Percentiles rank a stretch among this genome's conserved stretches.
Evolutionary conservation across 768 basidiomycete genomes (phyloP).

Genomic region (Rhizopogon salebrosus): DNA sequence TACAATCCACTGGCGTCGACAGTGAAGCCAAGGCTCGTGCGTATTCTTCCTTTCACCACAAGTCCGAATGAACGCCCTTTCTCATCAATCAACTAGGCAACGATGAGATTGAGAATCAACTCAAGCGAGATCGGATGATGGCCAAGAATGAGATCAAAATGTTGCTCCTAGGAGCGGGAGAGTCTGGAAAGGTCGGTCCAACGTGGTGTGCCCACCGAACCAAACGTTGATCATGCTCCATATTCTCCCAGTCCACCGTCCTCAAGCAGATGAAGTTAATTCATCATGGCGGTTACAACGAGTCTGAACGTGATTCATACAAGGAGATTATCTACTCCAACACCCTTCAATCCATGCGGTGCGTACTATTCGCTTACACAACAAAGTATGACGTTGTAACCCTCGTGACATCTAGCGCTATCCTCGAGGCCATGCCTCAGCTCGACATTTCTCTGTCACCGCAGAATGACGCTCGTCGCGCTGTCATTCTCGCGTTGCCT

Average conservation of each 20-base stretch:
- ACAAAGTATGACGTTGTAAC: not conserved
- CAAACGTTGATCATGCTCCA: not conserved
- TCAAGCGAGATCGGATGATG: constrained; percentile 83
- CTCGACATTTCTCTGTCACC: constrained; percentile 56
- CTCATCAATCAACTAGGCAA: constrained; percentile 48
- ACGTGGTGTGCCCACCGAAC: not conserved
- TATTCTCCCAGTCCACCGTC: constrained; percentile 64
- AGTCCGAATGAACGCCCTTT: not conserved
- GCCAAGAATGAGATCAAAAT: constrained; percentile 96
- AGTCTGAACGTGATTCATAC: constrained; percentile 86
- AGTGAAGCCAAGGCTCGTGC: constrained; percentile 80
- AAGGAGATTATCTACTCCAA: constrained; percentile 95
- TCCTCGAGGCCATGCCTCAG: constrained; percentile 88
- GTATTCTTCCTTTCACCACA: constrained; percentile 26
- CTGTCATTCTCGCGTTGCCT: constrained; percentile 52
- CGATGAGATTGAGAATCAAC: constrained; percentile 90
- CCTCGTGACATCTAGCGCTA: constrained; percentile 44
- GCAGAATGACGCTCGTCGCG: constrained; percentile 47
- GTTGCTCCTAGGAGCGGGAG: constrained; percentile 91
- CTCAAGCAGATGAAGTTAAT: constrained; percentile 98
- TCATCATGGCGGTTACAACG: constrained; percentile 86
- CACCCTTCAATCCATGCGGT: constrained; percentile 94
- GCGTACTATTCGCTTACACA: constrained; percentile 17
- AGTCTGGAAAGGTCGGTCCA: constrained; percentile 81
- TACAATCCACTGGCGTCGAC: constrained; percentile 64